phyloP scores from a whole-genome alignment of 2,329 filamentous ascomycete species.

The Diatrype stigma region DNA sequence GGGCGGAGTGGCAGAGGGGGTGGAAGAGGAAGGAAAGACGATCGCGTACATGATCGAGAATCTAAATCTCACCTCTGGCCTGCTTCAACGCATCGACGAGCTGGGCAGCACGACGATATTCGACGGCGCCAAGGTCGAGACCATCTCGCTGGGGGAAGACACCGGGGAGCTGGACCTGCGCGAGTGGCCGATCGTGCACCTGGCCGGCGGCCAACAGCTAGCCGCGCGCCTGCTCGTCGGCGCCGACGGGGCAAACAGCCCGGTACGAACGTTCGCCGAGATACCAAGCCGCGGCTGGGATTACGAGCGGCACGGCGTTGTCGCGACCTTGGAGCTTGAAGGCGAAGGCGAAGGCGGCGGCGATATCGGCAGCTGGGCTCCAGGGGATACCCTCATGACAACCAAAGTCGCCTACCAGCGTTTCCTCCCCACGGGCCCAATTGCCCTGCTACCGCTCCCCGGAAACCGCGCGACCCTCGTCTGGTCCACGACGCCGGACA shows the following conservation, averaged over 20 bases:
- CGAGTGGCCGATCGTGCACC: slow-evolving; percentile 79
- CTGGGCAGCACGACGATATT: slow-evolving; percentile 67
- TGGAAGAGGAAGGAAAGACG: slow-evolving; percentile 46
- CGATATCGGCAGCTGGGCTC: too few relatives aligned
- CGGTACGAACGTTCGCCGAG: slow-evolving; percentile 82
- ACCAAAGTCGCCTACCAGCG: slow-evolving; percentile 85
- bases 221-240: slow-evolving; percentile 83
- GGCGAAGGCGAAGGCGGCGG: slow-evolving; percentile 32
- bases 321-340: slow-evolving; percentile 78
- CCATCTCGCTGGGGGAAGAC: slow-evolving; percentile 71
- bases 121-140: slow-evolving; percentile 71
- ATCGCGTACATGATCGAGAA: slow-evolving; percentile 99
- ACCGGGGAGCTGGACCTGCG: slow-evolving; percentile 70
- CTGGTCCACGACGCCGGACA: slow-evolving; percentile 85
- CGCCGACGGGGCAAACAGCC: slow-evolving; percentile 92
- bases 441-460: slow-evolving; percentile 87
- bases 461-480: slow-evolving; percentile 80
- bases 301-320: slow-evolving; percentile 84
- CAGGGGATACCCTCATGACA: too few relatives aligned
- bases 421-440: slow-evolving; percentile 86
- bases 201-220: slow-evolving; percentile 64
- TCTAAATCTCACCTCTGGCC: slow-evolving; percentile 74
- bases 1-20: slow-evolving; percentile 27
- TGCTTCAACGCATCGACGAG: slow-evolving; percentile 68
- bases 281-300: slow-evolving; percentile 90